phyloP scores from a whole-genome alignment of 495 filamentous ascomycete species.

The Penicillium goetzii region DNA sequence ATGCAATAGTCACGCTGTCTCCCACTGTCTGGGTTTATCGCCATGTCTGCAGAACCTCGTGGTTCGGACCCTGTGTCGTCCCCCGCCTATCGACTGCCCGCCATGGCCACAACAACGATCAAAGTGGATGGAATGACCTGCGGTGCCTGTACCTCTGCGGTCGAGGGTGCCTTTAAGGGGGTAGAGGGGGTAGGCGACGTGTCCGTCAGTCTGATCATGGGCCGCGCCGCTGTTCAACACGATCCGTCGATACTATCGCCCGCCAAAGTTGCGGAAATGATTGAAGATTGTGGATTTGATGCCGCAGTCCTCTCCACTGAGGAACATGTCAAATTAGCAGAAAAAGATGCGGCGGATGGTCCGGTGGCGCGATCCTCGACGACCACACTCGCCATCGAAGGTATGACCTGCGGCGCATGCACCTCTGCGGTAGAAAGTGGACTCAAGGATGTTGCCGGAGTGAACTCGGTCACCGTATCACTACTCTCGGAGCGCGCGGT shows the following conservation, averaged over 20 bases:
- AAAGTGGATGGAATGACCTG: conserved; percentile 94
- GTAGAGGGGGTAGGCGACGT: conserved; percentile 80
- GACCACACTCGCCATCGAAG: conserved; percentile 88
- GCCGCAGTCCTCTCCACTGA: conserved; percentile 89
- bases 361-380: conserved; percentile 51
- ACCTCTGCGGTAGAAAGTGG: conserved; percentile 86
- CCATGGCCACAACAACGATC: conserved; percentile 88
- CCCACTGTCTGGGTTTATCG: conserved; percentile 20
- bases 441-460: conserved; percentile 70
- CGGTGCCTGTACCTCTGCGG: conserved; percentile 84
- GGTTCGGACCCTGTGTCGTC: conserved; percentile 22
- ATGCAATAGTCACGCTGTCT: conserved; percentile 37
- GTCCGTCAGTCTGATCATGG: conserved; percentile 90
- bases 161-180: conserved; percentile 81
- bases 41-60: conserved; percentile 28
- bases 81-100: conserved; percentile 23
- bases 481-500: conserved; percentile 70
- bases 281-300: conserved; percentile 94
- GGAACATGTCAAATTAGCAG: conserved; percentile 31
- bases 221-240: conserved; percentile 87
- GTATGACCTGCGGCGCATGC: conserved; percentile 97
- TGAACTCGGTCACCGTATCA: conserved; percentile 86
- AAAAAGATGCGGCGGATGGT: conserved; percentile 28
- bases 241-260: conserved; percentile 75
- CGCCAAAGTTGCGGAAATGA: conserved; percentile 76